Evolutionary conservation across 805 yeast species (phyloP), one percentile per base, ranked within the genome.

Genomic region (Zygotorulaspora chibaensis): DNA sequence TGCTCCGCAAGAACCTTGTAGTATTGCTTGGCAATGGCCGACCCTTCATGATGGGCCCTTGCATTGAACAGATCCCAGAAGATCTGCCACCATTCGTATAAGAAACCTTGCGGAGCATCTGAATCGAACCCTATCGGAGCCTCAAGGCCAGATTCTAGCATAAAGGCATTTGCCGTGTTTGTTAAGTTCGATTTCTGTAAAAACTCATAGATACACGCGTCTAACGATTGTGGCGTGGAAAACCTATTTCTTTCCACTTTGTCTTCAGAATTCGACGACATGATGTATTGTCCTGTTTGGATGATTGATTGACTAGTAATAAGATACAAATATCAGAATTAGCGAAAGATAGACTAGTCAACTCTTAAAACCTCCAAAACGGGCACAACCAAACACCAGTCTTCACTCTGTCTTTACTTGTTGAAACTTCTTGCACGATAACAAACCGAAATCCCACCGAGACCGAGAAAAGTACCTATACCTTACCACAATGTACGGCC

Each of bases 1-100:
- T 78, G 75, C 60, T 79, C 61, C 38, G 74, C 59, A 52, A 83
- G 81, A 51, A 79, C 72, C 52, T 83, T 86, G 57, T 80, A 81
- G 65, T 85, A 87, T 58, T 84, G 86, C 38, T 78, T 76, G 2
- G 93, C 91, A 46, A 77, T 68, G 2, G 73, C 69, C 3, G 85
- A 77, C 11, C 82, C 79, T 12, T 80, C 83, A 47, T 81, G 71
- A 51, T 77, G 80, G 35, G 87, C 80, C 55, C 88, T 75, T 2
- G 95, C 95, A 58, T 85, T 85, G 66, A 84, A 87, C 25, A 88
- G 82, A 62, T 89, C 96, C 96, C 96, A 90, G 62, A 89, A 90
- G 13, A 90, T 81, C 70, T 81, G 88, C 96, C 96, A 89, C 97
- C 97, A 89, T 63, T 90, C 97, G 58, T 79, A 83, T 18, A 89